Percentiles rank a stretch among this genome's conserved stretches.
Evolutionary conservation across 345 rosid genomes (phyloP).

Genomic region (Dovyalis caffra): DNA sequence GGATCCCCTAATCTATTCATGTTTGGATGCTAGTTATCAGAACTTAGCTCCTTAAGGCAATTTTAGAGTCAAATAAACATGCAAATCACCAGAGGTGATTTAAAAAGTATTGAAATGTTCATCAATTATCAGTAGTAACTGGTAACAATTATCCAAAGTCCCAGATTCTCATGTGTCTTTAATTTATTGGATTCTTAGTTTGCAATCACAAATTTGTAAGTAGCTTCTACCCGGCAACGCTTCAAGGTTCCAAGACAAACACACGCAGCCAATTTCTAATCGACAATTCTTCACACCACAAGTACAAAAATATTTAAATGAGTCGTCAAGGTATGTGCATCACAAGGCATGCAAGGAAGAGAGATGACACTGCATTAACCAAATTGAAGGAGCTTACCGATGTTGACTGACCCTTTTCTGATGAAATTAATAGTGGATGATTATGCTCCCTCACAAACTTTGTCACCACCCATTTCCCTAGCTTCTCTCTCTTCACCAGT

Average conservation of each 20-base stretch:
- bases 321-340: neutral
- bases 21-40: neutral
- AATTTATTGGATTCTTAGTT: too few species aligned
- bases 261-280: neutral
- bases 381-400: conserved; percentile 41
- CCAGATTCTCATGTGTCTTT: too few species aligned
- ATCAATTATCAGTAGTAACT: too few species aligned
- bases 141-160: too few species aligned
- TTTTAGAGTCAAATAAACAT: neutral
- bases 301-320: neutral
- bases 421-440: conserved; percentile 72
- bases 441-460: conserved; percentile 82
- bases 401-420: conserved; percentile 75
- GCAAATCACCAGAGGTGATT: too few species aligned
- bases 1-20: too few species aligned
- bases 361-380: neutral
- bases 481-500: conserved; percentile 66
- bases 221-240: neutral
- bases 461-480: conserved; percentile 83
- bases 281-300: neutral
- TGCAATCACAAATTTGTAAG: too few species aligned
- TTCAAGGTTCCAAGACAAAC: neutral
- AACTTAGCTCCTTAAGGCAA: neutral
- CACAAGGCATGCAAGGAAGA: neutral
- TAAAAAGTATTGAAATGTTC: too few species aligned